Base-by-base conservation (phyloP, 345 rosid genomes). In the Iberis pinnata region DNA sequence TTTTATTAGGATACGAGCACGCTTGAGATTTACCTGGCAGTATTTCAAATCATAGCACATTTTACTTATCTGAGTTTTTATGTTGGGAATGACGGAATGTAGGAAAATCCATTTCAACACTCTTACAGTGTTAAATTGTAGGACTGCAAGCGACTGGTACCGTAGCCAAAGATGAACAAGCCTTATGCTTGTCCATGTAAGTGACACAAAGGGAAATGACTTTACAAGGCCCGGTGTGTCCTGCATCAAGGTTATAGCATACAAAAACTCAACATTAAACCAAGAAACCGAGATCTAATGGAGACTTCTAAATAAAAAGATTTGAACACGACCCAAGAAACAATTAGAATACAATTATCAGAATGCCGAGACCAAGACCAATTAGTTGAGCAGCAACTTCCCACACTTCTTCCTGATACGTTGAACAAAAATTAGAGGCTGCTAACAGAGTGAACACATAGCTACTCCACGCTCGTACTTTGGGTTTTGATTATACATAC, bases 341-440 rank as follows among this genome's bases (percentile, higher is more conserved):
- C 10, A 49, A 56, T 46, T 20, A 50, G 56, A 70, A 60, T 70
- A 90, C 96, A 81, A 90, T 80, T 68, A 90, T 67, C 65, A 90
- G 51, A 66, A 90, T 81, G 58, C 98, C 98, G 31, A 90, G 54
- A 38, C 70, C 82, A 66, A 90, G 96, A 52, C 98, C 96, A 63
- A 87, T 71, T 73, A 87, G 65, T 73, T 90, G 92, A 60, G 98
- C 98, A 64, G 75, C 79, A 69, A 90, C 98, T 82, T 87, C 98
- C 98, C 98, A 90, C 56, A 90, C 95, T 76, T 90, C 96, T 68
- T 90, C 98, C 98, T 87, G 82, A 73, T 49, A 74, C 37, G 43
- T 57, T 67, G 33, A 43, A 50, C 35, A 54, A 15, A 48, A 37
- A 32, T 20, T 12, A 51, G 26, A 58, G 49, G 8, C 57, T 8